These are phyloP conservation scores for Tephrocybe sp. DNA, from an alignment of 768 basidiomycete genomes.

Conservation along the genomic window DNA sequence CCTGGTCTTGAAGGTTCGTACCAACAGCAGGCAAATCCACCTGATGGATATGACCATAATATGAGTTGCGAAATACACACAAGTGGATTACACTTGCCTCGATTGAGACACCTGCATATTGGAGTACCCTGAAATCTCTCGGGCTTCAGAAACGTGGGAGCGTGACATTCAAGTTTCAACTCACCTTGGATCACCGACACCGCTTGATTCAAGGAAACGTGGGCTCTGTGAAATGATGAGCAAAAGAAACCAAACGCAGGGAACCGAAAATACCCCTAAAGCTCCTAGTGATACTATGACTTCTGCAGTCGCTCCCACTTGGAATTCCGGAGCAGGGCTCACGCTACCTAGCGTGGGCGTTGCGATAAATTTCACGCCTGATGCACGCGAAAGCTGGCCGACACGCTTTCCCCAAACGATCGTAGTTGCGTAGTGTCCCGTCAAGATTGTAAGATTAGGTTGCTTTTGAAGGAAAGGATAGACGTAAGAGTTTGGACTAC, in stretches of 20 bases:
- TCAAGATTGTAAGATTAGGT: constrained; percentile 11
- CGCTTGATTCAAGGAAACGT: constrained; percentile 14
- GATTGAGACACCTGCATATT: constrained; percentile 4
- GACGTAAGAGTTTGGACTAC: constrained; percentile 13
- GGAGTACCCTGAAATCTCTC: constrained; percentile 5
- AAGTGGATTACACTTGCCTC: neutral
- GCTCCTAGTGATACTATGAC: constrained; percentile 13
- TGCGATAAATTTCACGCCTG: constrained; percentile 10
- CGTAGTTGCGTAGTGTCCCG: constrained; percentile 9
- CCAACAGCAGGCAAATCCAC: constrained; percentile 15
- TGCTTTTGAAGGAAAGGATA: constrained; percentile 12
- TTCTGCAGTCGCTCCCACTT: neutral
- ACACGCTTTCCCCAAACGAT: constrained; percentile 8
- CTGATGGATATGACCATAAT: neutral
- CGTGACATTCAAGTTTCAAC: neutral
- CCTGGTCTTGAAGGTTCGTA: constrained; percentile 16
- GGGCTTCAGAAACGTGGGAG: neutral
- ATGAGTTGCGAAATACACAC: neutral
- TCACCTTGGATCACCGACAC: constrained; percentile 12
- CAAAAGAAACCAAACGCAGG: neutral
- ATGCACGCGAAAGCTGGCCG: constrained; percentile 2
- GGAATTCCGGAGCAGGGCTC: neutral
- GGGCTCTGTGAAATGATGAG: constrained; percentile 3
- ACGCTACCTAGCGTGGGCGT: constrained; percentile 5
- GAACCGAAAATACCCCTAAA: constrained; percentile 2